Base-by-base conservation (phyloP, 805 yeast genomes). In the Kluyveromyces siamensis region DNA sequence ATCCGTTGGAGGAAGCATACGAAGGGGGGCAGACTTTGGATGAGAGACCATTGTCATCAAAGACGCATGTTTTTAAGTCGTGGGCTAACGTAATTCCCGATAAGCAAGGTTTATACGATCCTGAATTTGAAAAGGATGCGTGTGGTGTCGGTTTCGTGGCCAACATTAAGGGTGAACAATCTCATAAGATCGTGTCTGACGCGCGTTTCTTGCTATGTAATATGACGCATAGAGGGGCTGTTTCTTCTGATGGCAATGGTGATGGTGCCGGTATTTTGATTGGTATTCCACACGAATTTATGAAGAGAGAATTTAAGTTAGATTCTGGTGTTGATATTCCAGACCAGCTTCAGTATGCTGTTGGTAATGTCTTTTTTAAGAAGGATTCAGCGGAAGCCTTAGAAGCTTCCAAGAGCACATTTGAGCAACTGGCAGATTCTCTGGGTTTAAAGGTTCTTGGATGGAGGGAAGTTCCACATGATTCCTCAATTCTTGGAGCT, bases 191-290 rank as follows among this genome's bases (percentile, higher is more conserved):
- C 58, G 89, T 91, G 51, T 81, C 95, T 40, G 98, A 93, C 71
- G 96, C 96, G 40, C 75, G 81, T 57, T 80, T 79, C 63, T 72
- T 91, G 60, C 80, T 91, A 48, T 90, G 98, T 73, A 91, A 93
- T 72, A 93, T 91, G 99, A 87, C 97, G 52, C 99, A 91, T 69
- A 81, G 99, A 72, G 99, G 99, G 65, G 98, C 98, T 39, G 96
- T 90, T 52, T 95, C 96, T 51, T 75, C 88, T 1, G 96, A 90
- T 63, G 95, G 97, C 19, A 96, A 91, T 66, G 99, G 99, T 69
- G 99, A 91, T 66, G 99, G 99, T 70, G 99, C 99, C 27, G 99
- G 99, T 68, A 88, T 91, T 52, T 80, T 91, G 79, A 80, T 93
- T 45, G 84, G 96, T 30, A 81, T 91, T 53, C 96, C 97, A 36